phyloP scores from a whole-genome alignment of 352 stramenopile species.

The Globisporangium paddicum region DNA sequence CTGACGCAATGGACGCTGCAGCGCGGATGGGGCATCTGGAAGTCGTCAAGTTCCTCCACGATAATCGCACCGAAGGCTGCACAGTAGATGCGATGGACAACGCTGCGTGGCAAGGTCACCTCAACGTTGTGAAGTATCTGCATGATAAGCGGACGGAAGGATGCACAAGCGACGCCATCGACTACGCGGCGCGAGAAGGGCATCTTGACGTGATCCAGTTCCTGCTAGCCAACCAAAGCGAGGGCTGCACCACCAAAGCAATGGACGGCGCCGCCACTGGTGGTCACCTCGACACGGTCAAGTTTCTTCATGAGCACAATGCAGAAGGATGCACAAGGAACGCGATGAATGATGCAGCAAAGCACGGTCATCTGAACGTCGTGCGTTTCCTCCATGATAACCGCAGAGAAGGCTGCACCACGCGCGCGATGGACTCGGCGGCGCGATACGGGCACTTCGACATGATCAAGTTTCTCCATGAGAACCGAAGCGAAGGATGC shows the following conservation, averaged over 20 bases:
- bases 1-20: not conserved
- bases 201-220: not conserved
- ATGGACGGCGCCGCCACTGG: not conserved
- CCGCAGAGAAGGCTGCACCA: not conserved
- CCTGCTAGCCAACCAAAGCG: not conserved
- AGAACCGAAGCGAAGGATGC: not conserved
- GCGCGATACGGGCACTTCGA: not conserved
- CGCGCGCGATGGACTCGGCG: not conserved
- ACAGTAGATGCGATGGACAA: not conserved
- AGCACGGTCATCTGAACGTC: not conserved
- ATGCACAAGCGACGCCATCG: not conserved
- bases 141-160: not conserved
- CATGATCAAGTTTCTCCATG: not conserved
- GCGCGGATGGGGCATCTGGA: not conserved
- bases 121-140: not conserved
- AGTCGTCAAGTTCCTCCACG: not conserved
- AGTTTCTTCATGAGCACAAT: not conserved
- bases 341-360: not conserved
- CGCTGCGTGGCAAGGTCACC: not conserved
- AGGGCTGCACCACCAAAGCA: not conserved
- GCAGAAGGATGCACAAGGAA: not conserved
- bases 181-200: not conserved
- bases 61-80: not conserved
- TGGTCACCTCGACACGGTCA: not conserved
- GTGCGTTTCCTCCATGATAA: not conserved